These are phyloP conservation scores for Diaporthe citri DNA, from an alignment of 2,329 filamentous ascomycete genomes.

Conservation along the genomic window DNA sequence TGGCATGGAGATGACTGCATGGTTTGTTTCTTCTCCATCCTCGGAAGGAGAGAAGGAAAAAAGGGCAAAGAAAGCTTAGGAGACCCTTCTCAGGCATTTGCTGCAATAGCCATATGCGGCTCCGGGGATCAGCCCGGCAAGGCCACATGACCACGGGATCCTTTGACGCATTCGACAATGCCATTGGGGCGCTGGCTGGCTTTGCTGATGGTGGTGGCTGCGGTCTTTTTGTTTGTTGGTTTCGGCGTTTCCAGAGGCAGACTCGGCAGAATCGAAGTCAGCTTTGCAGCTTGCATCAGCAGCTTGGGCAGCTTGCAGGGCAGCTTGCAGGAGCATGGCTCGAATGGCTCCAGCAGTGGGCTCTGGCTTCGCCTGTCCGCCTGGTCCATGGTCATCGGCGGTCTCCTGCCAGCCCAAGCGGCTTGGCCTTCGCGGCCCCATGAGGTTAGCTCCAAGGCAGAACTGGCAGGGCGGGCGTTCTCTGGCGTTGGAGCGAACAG, in stretches of 20 bases:
- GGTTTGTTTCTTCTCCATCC: background rate
- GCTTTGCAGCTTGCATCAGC: background rate
- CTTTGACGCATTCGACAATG: conserved; percentile 29
- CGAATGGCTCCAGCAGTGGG: background rate
- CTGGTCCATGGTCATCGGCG: background rate
- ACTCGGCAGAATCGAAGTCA: background rate
- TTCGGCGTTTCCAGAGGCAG: conserved; percentile 9
- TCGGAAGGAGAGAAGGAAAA: background rate
- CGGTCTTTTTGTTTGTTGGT: conserved; percentile 6
- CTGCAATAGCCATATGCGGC: conserved; percentile 4
- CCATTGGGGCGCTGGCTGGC: conserved; percentile 5
- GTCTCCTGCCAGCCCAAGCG: conserved; percentile 17
- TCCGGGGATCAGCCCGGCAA: conserved; percentile 15
- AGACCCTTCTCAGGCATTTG: conserved; percentile 1
- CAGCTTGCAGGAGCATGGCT: background rate
- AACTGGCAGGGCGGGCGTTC: background rate
- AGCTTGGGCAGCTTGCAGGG: background rate
- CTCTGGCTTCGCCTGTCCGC: background rate
- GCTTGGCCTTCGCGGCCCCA: background rate
- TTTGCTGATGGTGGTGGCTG: background rate
- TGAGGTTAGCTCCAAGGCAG: conserved; percentile 3
- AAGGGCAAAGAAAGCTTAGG: background rate
- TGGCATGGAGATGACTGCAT: conserved; percentile 24
- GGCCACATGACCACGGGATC: conserved; percentile 17
- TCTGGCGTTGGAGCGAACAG: conserved; percentile 19